Base-by-base conservation (phyloP, 2,329 filamentous ascomycete species). In the Colletotrichum nymphaeae region DNA sequence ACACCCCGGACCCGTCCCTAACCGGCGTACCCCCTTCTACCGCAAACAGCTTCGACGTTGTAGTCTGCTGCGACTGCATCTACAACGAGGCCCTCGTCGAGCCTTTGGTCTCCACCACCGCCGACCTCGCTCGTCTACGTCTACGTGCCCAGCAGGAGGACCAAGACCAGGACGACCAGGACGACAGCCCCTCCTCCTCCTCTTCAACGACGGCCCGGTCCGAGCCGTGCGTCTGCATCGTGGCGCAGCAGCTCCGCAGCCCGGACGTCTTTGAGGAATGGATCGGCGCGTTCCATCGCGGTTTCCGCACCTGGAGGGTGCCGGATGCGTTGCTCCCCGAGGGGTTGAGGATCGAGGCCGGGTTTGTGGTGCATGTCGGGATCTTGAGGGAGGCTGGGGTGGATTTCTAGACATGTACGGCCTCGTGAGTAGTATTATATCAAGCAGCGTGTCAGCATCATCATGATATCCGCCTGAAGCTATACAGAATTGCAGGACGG, bases 41-140 rank as follows among this genome's bases (percentile, higher is more conserved):
- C 49, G 78, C 75, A 57, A 79, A 77, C 78, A 87, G 88, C 70
- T 93, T 97, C 76, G 93, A 97, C 78, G 83, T 91, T 16, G 86
- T 98, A 12, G 81, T 98, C 46, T 95, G 95, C 4, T 97, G 95
- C 79, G 97, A 99, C 82, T 98, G 95, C 82, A 93, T 99, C 77
- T 99, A 97, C 86, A 99, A 98, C 83, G 94, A 98, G 76, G 90
- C 93, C 2, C 88, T 98, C 3, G 90, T 98, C 28, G 85, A 89
- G 56, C 95, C 95, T 0, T 90, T 98, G 62, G 93, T 97, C n/a
- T 89, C 92, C 77, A 93, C 94, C 0, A 97, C 94, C 80, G 90
- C 87, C 6, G 93, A 97, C 75, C 88, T 92, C 28, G 97, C 95
- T 81, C 84, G 84, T 11, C 82, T 96, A 19, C 86, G 92, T n/a